Conservation (phyloP, 225 moss, liverwort and hornwort species). For the Anthoceros angustus region DNA sequence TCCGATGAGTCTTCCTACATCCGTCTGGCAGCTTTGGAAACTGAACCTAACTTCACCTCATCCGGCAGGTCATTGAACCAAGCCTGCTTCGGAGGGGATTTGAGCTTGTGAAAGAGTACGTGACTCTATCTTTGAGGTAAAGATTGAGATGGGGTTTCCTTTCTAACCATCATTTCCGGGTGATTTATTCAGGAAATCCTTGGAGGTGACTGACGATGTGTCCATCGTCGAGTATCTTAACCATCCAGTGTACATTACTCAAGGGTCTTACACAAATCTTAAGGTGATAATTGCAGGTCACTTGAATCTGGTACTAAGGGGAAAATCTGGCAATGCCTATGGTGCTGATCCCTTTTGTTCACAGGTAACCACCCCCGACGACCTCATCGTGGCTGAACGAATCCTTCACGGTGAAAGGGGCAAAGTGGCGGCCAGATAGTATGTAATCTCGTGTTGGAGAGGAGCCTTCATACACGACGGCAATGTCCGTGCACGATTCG, state of each 20-base stretch:
- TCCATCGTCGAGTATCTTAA: conserved; percentile 82
- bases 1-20: neutral
- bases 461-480: no score
- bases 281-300: conserved; percentile 24
- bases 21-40: neutral
- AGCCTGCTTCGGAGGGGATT: conserved; percentile 53
- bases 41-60: neutral
- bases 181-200: conserved; percentile 29
- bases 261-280: conserved; percentile 68
- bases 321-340: neutral
- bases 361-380: conserved; percentile 71
- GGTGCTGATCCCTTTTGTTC: neutral
- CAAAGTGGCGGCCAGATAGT: neutral
- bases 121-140: neutral
- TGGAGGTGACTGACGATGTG: conserved; percentile 72
- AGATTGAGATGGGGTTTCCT: neutral
- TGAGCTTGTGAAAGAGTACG: conserved; percentile 61
- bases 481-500: no score
- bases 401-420: conserved; percentile 21
- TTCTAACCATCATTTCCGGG: no score
- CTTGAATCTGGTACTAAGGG: neutral
- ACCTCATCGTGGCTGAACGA: conserved; percentile 59
- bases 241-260: conserved; percentile 68
- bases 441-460: no score
- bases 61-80: conserved; percentile 58